phyloP scores from a whole-genome alignment of 2,329 filamentous ascomycete genomes.

The Phyllosticta citribraziliensis region DNA sequence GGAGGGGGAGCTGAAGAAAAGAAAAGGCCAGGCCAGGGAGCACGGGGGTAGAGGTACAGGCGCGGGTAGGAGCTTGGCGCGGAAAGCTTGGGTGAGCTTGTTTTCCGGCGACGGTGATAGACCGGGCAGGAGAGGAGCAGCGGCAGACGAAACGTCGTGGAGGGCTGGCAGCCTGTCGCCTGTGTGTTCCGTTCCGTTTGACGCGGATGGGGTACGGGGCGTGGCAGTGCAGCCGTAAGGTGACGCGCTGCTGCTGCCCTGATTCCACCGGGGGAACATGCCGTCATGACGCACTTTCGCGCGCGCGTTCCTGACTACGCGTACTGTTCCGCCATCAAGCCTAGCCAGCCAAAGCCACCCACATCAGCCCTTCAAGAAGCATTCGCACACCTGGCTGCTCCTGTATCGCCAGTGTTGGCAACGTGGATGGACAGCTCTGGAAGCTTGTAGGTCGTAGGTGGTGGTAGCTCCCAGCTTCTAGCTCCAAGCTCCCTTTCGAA shows the following conservation, averaged over 20 bases:
- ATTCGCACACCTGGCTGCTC: too few species aligned
- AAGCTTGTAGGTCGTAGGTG: neutral
- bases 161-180: neutral
- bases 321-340: neutral
- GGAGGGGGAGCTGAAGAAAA: neutral
- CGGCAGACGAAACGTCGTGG: neutral
- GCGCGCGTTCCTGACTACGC: too few species aligned
- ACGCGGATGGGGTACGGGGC: too few species aligned
- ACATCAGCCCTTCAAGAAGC: neutral
- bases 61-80: slow-evolving; percentile 4
- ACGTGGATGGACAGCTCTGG: neutral
- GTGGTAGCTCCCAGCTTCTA: too few species aligned
- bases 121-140: neutral
- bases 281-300: neutral
- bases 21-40: neutral
- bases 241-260: neutral
- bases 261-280: neutral
- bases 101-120: neutral
- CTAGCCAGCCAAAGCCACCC: neutral
- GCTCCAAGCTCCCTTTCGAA: neutral
- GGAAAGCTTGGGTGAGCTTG: slow-evolving; percentile 10
- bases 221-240: neutral
- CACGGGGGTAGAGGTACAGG: too few species aligned
- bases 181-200: too few species aligned
- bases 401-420: too few species aligned